phyloP scores from a whole-genome alignment of 306 rosid genomes.

The Citrullus amarus region DNA sequence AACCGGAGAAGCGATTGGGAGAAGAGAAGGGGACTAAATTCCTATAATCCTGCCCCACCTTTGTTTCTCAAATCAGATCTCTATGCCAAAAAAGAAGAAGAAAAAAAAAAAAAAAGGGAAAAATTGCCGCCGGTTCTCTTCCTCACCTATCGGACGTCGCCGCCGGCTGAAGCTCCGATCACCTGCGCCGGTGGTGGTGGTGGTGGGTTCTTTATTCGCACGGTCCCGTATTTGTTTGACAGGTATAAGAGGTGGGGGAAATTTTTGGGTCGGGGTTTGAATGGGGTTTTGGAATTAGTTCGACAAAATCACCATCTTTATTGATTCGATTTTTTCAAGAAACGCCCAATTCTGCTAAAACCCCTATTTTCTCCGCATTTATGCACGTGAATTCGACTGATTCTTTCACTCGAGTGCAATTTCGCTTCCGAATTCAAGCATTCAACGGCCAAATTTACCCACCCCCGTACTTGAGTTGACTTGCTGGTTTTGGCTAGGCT shows the following conservation, averaged over 20 bases:
- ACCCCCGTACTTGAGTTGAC: conserved; percentile 2
- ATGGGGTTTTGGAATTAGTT: not conserved
- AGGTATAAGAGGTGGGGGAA: not conserved
- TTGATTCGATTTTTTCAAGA: not conserved
- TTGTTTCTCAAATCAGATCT: not conserved
- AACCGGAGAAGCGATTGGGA: not conserved
- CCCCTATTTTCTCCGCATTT: not conserved
- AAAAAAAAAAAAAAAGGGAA: not conserved
- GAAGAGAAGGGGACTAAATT: not conserved
- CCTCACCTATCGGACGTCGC: not conserved
- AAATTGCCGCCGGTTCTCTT: not conserved
- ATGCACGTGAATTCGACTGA: not conserved
- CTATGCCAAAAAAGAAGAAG: not conserved
- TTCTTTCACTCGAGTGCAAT: not conserved
- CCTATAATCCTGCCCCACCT: not conserved
- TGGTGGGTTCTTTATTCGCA: not conserved
- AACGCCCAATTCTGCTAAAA: not conserved
- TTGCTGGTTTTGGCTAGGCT: not conserved
- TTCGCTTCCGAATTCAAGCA: conserved; percentile 1
- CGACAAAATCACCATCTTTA: too few species aligned
- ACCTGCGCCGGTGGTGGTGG: not conserved
- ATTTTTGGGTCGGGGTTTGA: not conserved
- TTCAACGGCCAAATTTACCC: not conserved
- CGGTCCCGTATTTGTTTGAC: not conserved
- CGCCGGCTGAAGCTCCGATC: not conserved